Conservation (phyloP, 352 stramenopile genomes). For the Albugo candida region DNA sequence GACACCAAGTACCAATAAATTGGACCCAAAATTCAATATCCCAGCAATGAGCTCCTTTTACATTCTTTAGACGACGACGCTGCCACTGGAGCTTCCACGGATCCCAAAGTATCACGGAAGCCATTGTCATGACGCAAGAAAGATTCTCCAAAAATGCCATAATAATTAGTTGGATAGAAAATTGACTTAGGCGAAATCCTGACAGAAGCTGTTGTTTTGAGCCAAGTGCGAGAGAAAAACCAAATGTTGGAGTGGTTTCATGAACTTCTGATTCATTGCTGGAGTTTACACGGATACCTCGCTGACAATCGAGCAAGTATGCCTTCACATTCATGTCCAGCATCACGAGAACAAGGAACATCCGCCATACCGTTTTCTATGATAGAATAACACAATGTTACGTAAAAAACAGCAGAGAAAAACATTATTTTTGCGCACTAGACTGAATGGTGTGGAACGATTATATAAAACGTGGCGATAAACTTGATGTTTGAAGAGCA, state of each 20-base stretch:
- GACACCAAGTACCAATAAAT: conserved; percentile 23
- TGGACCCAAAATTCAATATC: conserved; percentile 12
- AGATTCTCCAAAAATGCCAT: conserved; percentile 53
- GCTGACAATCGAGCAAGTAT: conserved; percentile 47
- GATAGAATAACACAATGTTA: not conserved
- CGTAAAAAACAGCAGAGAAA: too few relatives aligned
- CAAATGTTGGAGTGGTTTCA: too few relatives aligned
- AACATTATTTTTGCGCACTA: conserved; percentile 7
- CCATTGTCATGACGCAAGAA: conserved; percentile 29
- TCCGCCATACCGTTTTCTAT: conserved; percentile 22
- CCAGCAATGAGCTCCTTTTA: not conserved
- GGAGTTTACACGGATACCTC: conserved; percentile 34
- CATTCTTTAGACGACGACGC: not conserved
- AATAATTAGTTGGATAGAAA: conserved; percentile 56
- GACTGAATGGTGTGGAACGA: conserved; percentile 22
- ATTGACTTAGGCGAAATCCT: conserved; percentile 42
- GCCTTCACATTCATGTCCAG: conserved; percentile 76
- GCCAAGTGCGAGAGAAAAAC: too few relatives aligned
- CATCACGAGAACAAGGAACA: conserved; percentile 62
- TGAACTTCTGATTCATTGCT: not conserved
- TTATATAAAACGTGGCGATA: conserved; percentile 78
- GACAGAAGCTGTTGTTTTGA: conserved; percentile 15
- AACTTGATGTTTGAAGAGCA: conserved; percentile 69
- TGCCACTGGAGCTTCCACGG: conserved; percentile 23
- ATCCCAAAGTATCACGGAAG: conserved; percentile 27